Conservation (phyloP, 306 rosid genomes). For the Cercis canadensis region DNA sequence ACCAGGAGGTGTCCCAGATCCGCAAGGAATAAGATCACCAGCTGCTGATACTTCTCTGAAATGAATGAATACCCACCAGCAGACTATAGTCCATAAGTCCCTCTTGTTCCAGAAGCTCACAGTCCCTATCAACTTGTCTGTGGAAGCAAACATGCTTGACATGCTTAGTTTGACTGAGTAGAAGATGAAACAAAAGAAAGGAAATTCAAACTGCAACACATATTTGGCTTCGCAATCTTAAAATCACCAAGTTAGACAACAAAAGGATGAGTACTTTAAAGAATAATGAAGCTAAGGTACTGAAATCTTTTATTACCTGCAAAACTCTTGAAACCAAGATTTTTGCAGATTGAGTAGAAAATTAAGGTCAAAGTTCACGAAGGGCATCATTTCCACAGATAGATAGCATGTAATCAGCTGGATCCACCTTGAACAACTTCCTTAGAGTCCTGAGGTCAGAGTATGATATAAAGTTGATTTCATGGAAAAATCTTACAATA, state of each 20-base stretch:
- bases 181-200: neutral
- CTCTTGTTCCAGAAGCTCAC: conserved; percentile 87
- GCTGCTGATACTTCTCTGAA: conserved; percentile 68
- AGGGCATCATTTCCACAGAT: conserved; percentile 89
- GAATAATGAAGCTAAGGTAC: no score
- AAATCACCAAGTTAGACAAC: neutral
- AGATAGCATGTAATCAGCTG: conserved; percentile 85
- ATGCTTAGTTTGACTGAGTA: conserved; percentile 9
- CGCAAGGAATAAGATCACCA: conserved; percentile 65
- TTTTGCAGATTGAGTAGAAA: conserved; percentile 68
- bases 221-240: neutral
- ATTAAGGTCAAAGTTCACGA: conserved; percentile 75
- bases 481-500: neutral
- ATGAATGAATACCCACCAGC: conserved; percentile 88
- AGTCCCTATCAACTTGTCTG: conserved; percentile 86
- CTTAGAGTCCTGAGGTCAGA: conserved; percentile 70
- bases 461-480: conserved; percentile 11
- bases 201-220: conserved; percentile 1
- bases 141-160: neutral
- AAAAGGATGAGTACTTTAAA: neutral
- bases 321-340: conserved; percentile 80
- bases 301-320: conserved; percentile 57
- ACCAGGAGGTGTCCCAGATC: conserved; percentile 58
- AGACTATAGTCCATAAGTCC: conserved; percentile 91
- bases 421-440: conserved; percentile 85